phyloP scores from a whole-genome alignment of 306 rosid genomes.

The Prunus campanulata region DNA sequence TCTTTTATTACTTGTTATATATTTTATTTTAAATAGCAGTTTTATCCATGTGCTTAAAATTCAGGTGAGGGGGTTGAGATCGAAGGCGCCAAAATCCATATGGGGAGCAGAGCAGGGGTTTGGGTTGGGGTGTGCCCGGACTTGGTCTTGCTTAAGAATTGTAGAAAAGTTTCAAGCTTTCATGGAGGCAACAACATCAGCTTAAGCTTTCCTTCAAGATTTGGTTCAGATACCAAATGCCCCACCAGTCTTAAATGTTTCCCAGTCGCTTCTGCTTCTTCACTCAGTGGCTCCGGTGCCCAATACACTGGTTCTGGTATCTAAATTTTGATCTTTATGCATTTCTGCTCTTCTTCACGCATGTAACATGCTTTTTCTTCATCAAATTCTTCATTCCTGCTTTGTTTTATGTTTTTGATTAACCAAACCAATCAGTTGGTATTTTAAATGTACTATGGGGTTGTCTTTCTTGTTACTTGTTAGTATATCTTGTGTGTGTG shows the following conservation, averaged over 20 bases:
- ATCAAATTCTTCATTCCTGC: not conserved
- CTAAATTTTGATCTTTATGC: not conserved
- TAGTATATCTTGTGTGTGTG: not conserved
- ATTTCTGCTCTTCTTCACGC: no score
- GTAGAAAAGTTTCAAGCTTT: slow-evolving; percentile 17
- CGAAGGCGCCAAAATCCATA: slow-evolving; percentile 3
- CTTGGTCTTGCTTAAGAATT: slow-evolving; percentile 17
- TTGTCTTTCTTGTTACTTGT: slow-evolving; percentile 10
- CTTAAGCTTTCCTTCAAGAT: slow-evolving; percentile 21
- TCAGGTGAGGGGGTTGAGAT: not conserved
- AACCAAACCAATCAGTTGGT: slow-evolving; percentile 7
- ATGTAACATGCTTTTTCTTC: not conserved
- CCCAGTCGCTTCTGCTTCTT: slow-evolving; percentile 56
- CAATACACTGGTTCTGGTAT: slow-evolving; percentile 47
- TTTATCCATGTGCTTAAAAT: not conserved
- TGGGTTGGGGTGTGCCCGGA: slow-evolving; percentile 22
- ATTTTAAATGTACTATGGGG: not conserved
- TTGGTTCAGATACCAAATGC: not conserved
- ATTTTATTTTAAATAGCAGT: not conserved
- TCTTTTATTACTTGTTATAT: not conserved
- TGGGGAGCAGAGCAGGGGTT: slow-evolving; percentile 18
- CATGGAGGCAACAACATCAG: slow-evolving; percentile 6
- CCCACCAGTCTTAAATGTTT: slow-evolving; percentile 18
- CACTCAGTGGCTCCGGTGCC: slow-evolving; percentile 57
- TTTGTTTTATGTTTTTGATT: not conserved